A percentile compares a stretch with the other conserved stretches of the same genome.
phyloP scores from a whole-genome alignment of 768 basidiomycete genomes.

The Suillus discolor region DNA sequence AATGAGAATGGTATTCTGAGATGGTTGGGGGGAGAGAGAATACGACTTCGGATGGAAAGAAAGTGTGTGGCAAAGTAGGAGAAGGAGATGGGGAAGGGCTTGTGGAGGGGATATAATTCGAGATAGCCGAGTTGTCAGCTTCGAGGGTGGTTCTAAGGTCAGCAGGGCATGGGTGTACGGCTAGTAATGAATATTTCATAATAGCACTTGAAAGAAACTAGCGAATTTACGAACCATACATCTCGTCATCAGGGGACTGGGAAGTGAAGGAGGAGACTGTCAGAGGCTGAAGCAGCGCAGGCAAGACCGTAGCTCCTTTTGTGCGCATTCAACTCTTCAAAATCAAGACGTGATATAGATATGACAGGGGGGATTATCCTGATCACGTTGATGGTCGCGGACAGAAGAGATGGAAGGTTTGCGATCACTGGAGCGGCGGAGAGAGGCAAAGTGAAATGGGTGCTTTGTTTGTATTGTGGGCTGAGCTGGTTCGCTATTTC shows the following conservation, averaged over 20 bases:
- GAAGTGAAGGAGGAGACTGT: not conserved
- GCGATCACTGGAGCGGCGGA: conserved; percentile 55
- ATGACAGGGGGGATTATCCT: conserved; percentile 33
- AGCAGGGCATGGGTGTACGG: conserved; percentile 40
- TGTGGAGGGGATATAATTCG: conserved; percentile 45
- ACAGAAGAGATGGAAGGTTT: conserved; percentile 41
- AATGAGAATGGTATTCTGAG: not conserved
- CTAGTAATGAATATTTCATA: conserved; percentile 16
- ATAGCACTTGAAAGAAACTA: not conserved
- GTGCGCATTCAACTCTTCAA: conserved; percentile 31
- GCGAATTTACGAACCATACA: conserved; percentile 26
- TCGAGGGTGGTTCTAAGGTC: conserved; percentile 80
- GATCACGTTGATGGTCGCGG: conserved; percentile 22
- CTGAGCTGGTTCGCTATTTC: conserved; percentile 45
- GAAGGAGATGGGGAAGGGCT: conserved; percentile 14
- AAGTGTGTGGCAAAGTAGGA: conserved; percentile 4
- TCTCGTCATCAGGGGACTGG: conserved; percentile 35
- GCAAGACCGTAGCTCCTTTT: conserved; percentile 31
- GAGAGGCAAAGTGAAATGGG: conserved; percentile 50
- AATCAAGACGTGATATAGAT: conserved; percentile 32
- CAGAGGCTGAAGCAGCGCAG: conserved; percentile 25
- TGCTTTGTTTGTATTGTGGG: conserved; percentile 28
- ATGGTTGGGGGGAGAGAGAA: not conserved
- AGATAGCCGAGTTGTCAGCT: conserved; percentile 71
- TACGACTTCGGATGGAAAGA: not conserved